A percentile compares a stretch with the other conserved stretches of the same genome.
These are phyloP conservation scores for Backusella tarrabulga DNA, from an alignment of 192 early-diverging fungal genomes.

Conservation along the genomic window DNA sequence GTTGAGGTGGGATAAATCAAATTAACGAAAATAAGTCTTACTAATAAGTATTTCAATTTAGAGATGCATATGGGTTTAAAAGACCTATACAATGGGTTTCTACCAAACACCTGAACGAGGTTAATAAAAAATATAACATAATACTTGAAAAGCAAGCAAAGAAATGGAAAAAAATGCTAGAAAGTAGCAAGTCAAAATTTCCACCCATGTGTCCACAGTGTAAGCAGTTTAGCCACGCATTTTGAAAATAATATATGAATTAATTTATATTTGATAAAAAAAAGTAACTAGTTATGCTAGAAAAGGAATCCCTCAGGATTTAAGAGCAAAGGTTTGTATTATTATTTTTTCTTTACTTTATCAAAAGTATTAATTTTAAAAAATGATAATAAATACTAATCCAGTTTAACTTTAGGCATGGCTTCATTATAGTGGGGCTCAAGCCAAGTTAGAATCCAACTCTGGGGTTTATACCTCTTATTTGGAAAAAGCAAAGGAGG, in stretches of 20 bases:
- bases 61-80: slow-evolving; percentile 61
- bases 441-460: slow-evolving; percentile 52
- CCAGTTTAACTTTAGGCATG: slow-evolving; percentile 44
- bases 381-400: not conserved
- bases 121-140: slow-evolving; percentile 50
- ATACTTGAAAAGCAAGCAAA: slow-evolving; percentile 43
- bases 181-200: slow-evolving; percentile 40
- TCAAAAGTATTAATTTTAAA: not conserved
- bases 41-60: slow-evolving; percentile 23
- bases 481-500: slow-evolving; percentile 35
- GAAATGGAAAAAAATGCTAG: slow-evolving; percentile 51
- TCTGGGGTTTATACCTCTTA: slow-evolving; percentile 58
- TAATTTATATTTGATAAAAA: slow-evolving; percentile 41
- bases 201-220: slow-evolving; percentile 45
- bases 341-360: not conserved
- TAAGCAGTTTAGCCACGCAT: slow-evolving; percentile 6
- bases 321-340: slow-evolving; percentile 46
- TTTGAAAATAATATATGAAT: not conserved
- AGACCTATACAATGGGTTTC: slow-evolving; percentile 49
- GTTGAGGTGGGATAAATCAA: not conserved
- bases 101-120: slow-evolving; percentile 40
- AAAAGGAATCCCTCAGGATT: slow-evolving; percentile 67
- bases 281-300: slow-evolving; percentile 64
- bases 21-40: not conserved
- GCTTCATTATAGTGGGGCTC: slow-evolving; percentile 74